phyloP scores from a whole-genome alignment of 2,329 filamentous ascomycete species.

The Niveomyces coronatus region DNA sequence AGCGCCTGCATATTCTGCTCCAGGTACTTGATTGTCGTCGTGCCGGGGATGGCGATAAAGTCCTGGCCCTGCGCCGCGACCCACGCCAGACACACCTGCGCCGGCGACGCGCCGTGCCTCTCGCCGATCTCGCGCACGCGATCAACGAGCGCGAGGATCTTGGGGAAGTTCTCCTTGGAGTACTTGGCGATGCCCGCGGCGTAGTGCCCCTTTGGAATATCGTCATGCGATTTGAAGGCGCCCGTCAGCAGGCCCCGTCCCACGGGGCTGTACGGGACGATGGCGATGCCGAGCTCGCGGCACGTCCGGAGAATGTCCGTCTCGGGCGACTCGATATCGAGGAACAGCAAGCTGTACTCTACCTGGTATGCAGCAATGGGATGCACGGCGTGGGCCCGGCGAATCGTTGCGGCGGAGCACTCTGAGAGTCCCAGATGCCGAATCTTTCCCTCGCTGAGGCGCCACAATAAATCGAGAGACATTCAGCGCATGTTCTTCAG shows the following conservation, averaged over 20 bases:
- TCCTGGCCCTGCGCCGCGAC: conserved; percentile 48
- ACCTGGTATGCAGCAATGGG: conserved; percentile 42
- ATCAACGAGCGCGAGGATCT: conserved; percentile 44
- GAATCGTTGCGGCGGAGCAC: conserved; percentile 36
- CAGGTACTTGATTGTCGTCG: conserved; percentile 35
- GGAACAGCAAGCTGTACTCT: conserved; percentile 42
- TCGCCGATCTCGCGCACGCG: conserved; percentile 37
- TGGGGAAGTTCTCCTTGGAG: conserved; percentile 18
- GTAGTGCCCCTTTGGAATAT: conserved; percentile 35
- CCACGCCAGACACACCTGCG: conserved; percentile 54
- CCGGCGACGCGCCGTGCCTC: conserved; percentile 42
- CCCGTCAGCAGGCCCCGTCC: conserved; percentile 49
- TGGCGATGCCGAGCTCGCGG: conserved; percentile 45
- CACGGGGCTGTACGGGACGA: conserved; percentile 50
- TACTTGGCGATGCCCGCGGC: conserved; percentile 15
- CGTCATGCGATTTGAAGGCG: conserved; percentile 32
- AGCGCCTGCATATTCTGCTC: conserved; percentile 33
- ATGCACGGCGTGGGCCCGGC: conserved; percentile 37
- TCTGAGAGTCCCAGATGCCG: conserved; percentile 46
- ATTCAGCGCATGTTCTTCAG: background rate
- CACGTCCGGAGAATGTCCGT: conserved; percentile 41
- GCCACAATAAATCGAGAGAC: conserved; percentile 1
- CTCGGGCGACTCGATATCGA: conserved; percentile 46
- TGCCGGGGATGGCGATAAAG: conserved; percentile 48
- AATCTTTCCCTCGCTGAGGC: conserved; percentile 41